Evolutionary conservation across 2,329 filamentous ascomycete genomes (phyloP), one percentile per base, ranked within the genome.

Genomic region (Aspergillus nomiae): DNA sequence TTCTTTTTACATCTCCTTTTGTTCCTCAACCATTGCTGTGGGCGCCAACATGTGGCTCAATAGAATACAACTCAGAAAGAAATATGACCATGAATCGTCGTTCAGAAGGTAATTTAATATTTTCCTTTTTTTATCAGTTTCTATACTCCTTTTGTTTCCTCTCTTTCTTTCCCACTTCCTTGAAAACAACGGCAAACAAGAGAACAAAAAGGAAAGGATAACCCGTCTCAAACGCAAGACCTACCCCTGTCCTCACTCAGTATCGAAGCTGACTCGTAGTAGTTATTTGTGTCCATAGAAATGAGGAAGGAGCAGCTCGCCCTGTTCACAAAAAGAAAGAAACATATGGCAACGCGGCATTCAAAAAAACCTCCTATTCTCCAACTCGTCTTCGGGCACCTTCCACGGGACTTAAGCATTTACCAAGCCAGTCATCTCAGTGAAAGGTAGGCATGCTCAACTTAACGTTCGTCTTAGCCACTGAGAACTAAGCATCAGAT

Each of bases 141-240:
- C 19, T 21, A 26, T 21, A 60, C 61, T 65, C 46, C 53, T 58
- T 24, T 46, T 46, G 10, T 36, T 41, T 16, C 32, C 32, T 43
- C 50, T 63, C 16, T 59, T 54, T 32, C 12, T 53, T 43, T 55
- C 21, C 9, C 21, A 21, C 21, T 46, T 43, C 41, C 34, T 16
- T 36, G 24, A 56, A 34, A 36, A 30, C 50, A n/a, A 56, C 21
- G n/a, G 14, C 19, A 55, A 36, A 54, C n/a, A 36, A 32, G 12
- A 24, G 5, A 11, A 56, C 28, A 30, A 32, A 55, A 41, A 41
- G 14, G 14, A 36, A 16, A 16, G 7, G 7, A 36, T 14, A 36
- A 16, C 11, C 34, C 14, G 14, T 36, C 30, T 36, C 28, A 54
- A 53, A 43, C 45, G 24, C 32, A 11, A 26, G 45, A 26, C 21